phyloP scores from a whole-genome alignment of 2,329 filamentous ascomycete species.

The Epichloe uncinata region DNA sequence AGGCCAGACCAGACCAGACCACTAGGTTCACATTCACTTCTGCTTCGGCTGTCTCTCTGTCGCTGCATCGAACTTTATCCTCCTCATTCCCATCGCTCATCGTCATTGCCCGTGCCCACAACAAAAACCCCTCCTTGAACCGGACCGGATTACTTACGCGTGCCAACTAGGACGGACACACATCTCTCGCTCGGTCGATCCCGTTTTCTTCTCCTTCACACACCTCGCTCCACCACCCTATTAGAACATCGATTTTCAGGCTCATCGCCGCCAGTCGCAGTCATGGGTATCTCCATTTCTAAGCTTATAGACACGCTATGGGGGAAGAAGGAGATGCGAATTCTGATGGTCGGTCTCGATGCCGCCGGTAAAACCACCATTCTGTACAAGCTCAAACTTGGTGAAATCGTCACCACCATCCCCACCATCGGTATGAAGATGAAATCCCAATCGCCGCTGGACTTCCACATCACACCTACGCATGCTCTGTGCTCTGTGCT shows the following conservation, averaged over 20 bases:
- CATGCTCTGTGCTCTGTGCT: background rate
- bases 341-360: conserved; percentile 98
- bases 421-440: conserved; percentile 75
- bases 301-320: conserved; percentile 93
- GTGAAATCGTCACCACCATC: conserved; percentile 97
- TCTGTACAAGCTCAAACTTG: conserved; percentile 99
- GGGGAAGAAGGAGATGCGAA: conserved; percentile 99
- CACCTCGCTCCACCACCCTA: conserved; percentile 6
- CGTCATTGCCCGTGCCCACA: conserved; percentile 5
- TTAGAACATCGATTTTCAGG: conserved; percentile 10
- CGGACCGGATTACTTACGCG: conserved; percentile 15
- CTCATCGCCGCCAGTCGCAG: conserved; percentile 39
- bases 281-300: conserved; percentile 96
- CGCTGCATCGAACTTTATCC: background rate
- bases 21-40: background rate
- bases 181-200: conserved; percentile 7
- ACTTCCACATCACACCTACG: background rate
- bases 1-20: background rate
- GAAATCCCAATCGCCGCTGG: conserved; percentile 5
- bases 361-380: conserved; percentile 99
- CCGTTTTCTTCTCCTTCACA: conserved; percentile 8
- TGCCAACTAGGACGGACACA: conserved; percentile 19
- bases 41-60: background rate
- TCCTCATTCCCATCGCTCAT: background rate
- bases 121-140: conserved; percentile 12